phyloP scores from a whole-genome alignment of 2,329 filamentous ascomycete genomes.

The Aspergillus brasiliensis region DNA sequence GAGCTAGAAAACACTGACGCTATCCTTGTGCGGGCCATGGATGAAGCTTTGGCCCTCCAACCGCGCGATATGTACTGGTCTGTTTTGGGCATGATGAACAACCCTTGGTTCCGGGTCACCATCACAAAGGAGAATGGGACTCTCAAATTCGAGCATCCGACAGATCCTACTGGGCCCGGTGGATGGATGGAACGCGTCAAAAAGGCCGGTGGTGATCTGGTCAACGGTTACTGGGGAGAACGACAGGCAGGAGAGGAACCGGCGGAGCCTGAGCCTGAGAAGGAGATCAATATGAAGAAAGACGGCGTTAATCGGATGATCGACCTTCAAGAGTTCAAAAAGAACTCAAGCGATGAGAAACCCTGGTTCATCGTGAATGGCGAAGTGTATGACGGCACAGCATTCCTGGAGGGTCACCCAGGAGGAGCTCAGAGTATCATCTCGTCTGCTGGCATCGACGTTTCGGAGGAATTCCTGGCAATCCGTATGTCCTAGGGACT shows the following conservation, averaged over 20 bases:
- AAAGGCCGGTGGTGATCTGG: slow-evolving; percentile 75
- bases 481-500: slow-evolving; percentile 67
- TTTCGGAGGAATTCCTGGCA: slow-evolving; percentile 84
- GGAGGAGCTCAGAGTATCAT: slow-evolving; percentile 84
- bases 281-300: slow-evolving; percentile 77
- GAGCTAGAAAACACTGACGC: slow-evolving; percentile 68
- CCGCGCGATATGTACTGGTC: slow-evolving; percentile 96
- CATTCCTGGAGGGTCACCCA: slow-evolving; percentile 78
- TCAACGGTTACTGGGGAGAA: slow-evolving; percentile 85
- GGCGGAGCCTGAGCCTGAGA: slow-evolving; percentile 51
- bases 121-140: slow-evolving; percentile 67
- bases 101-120: slow-evolving; percentile 84
- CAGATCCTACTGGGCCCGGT: slow-evolving; percentile 74
- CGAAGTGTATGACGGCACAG: slow-evolving; percentile 84
- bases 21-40: slow-evolving; percentile 83
- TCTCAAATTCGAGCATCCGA: slow-evolving; percentile 84
- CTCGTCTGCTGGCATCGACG: slow-evolving; percentile 77
- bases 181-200: slow-evolving; percentile 96
- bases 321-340: slow-evolving; percentile 69
- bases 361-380: slow-evolving; percentile 90
- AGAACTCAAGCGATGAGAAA: slow-evolving; percentile 64
- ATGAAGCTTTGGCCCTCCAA: slow-evolving; percentile 83
- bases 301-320: slow-evolving; percentile 65
- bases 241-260: slow-evolving; percentile 55
- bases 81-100: slow-evolving; percentile 97